Evolutionary conservation across 352 stramenopile species (phyloP).

Genomic region (Phytophthora podocarpi): DNA sequence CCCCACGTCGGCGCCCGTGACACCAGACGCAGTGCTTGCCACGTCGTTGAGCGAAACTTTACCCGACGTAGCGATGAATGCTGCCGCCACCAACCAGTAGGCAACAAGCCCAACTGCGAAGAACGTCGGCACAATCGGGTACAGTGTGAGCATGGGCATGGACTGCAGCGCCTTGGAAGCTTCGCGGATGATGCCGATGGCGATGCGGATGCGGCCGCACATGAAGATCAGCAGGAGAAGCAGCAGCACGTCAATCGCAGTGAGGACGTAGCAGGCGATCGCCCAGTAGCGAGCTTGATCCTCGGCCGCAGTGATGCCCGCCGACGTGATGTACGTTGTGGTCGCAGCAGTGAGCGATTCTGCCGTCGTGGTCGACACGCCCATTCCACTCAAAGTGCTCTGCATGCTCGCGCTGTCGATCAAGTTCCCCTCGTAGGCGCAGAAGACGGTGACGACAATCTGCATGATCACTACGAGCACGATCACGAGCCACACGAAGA

Average conservation of each 20-base stretch:
- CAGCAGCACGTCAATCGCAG: slow-evolving; percentile 60
- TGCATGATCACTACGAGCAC: slow-evolving; percentile 68
- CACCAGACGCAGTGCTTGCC: slow-evolving; percentile 23
- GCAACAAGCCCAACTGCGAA: slow-evolving; percentile 69
- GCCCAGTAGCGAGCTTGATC: slow-evolving; percentile 74
- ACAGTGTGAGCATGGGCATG: slow-evolving; percentile 83
- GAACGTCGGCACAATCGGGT: slow-evolving; percentile 72
- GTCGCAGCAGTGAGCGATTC: slow-evolving; percentile 39
- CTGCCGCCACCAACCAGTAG: slow-evolving; percentile 79
- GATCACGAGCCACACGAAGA: slow-evolving; percentile 86
- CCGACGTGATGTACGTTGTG: slow-evolving; percentile 62
- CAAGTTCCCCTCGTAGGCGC: slow-evolving; percentile 72
- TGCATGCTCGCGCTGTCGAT: slow-evolving; percentile 54
- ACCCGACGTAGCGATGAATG: slow-evolving; percentile 80
- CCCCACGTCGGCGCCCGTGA: slow-evolving; percentile 30
- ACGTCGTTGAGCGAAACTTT: slow-evolving; percentile 59
- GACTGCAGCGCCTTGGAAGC: slow-evolving; percentile 76
- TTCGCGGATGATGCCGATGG: slow-evolving; percentile 88
- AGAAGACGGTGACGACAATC: slow-evolving; percentile 77
- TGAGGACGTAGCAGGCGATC: slow-evolving; percentile 81
- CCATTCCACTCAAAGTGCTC: slow-evolving; percentile 57
- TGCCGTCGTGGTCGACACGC: slow-evolving; percentile 43
- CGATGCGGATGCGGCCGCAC: slow-evolving; percentile 82
- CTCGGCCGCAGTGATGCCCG: slow-evolving; percentile 46
- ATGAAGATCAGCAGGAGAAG: slow-evolving; percentile 81